phyloP scores from a whole-genome alignment of 805 yeast species.

The Brettanomyces nanus region DNA sequence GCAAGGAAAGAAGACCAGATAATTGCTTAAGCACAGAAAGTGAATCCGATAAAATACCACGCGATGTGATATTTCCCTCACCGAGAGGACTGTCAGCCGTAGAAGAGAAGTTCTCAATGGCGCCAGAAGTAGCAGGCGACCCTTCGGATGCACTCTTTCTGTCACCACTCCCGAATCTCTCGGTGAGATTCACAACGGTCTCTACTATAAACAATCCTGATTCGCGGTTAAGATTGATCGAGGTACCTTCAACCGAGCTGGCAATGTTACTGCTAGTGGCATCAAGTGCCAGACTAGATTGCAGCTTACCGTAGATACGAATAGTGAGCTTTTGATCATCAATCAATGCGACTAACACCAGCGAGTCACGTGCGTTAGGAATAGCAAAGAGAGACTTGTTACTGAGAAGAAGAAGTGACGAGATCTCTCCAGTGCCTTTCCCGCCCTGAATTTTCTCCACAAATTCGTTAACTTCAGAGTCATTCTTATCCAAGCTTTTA shows the following conservation, averaged over 20 bases:
- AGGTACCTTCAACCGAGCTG: slow-evolving; percentile 10
- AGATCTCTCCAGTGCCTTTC: slow-evolving; percentile 2
- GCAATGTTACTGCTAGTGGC: background rate
- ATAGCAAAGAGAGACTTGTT: slow-evolving; percentile 30
- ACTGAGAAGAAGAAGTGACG: slow-evolving; percentile 24
- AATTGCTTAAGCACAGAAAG: slow-evolving; percentile 21
- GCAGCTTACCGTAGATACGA: slow-evolving; percentile 1
- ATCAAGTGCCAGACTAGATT: background rate
- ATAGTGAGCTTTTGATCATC: background rate
- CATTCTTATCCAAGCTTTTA: slow-evolving; percentile 21
- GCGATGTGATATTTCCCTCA: background rate
- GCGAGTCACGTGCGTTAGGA: slow-evolving; percentile 27
- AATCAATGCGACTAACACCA: slow-evolving; percentile 25
- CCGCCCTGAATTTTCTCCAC: slow-evolving; percentile 5
- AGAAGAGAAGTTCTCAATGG: too few species aligned
- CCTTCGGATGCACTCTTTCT: slow-evolving; percentile 1
- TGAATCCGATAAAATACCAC: slow-evolving; percentile 14
- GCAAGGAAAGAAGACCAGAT: slow-evolving; percentile 20
- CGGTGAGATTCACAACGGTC: slow-evolving; percentile 18
- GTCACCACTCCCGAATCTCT: slow-evolving; percentile 12
- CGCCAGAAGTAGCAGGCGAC: background rate
- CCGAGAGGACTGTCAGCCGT: background rate
- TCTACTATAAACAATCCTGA: slow-evolving; percentile 24
- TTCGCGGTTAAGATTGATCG: slow-evolving; percentile 16
- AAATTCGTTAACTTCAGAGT: slow-evolving; percentile 14